Base-by-base conservation (phyloP, 1,139 yeast species). In the Pneumocystis wakefieldiae region DNA sequence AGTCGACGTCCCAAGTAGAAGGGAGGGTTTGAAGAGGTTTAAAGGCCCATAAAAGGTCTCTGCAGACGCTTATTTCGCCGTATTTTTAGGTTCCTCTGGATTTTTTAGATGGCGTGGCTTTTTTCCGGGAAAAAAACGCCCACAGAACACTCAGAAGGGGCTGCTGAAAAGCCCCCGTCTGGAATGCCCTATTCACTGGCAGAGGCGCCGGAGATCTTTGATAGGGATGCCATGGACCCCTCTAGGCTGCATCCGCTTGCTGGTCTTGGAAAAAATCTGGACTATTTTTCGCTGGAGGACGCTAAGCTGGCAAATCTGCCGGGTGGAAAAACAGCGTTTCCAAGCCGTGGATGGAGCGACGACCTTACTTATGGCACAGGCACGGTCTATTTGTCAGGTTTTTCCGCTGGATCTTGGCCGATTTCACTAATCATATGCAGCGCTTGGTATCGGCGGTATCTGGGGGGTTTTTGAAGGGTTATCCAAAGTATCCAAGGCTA, bases 321-420 rank as follows among this genome's bases (percentile, higher is more conserved):
- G 71, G 96, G 96, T 58, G 83, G 95, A 0, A 88, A 87, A 73
- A 96, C 96, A 66, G 75, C 92, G 66, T 82, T 92, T 69, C 97
- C 98, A 53, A 87, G 95, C 53, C 86, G 97, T 77, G 95, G 94
- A 71, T 92, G 97, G 96, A 82, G 91, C 17, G 98, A 92, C 74
- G 97, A 92, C 76, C 80, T 92, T 68, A 90, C 97, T 81, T 92
- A 94, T 76, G 98, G 98, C 70, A 87, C 98, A 14, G 98, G 98
- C 74, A 85, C 96, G 14, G 91, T 90, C 61, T 92, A 92, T 74
- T 80, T 92, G 10, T 39, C 62, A 37, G 55, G 55, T 48, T 48
- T 12, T 8, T 15, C n/a, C 10, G 5, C 6, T 29, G 14, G 14
- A 2, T 15, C 15, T 7, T 39, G 5, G 60, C 35, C 39, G 61